A percentile compares a stretch with the other conserved stretches of the same genome.
phyloP scores from a whole-genome alignment of 2,329 filamentous ascomycete genomes.

The Talaromyces verruculosus region DNA sequence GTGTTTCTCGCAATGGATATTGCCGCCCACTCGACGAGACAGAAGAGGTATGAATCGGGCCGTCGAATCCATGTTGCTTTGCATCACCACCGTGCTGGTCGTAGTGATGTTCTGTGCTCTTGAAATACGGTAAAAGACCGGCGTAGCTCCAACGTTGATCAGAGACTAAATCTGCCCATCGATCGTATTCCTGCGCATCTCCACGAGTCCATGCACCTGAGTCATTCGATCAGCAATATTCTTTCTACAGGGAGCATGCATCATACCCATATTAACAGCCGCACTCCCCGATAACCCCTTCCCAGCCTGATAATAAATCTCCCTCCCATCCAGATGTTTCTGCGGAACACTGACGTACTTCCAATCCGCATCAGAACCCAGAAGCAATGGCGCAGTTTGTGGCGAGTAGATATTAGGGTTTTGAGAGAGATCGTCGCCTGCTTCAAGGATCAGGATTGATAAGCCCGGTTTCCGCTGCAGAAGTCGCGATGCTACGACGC shows the following conservation, averaged over 20 bases:
- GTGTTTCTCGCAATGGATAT: background rate
- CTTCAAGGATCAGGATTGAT: conserved; percentile 79
- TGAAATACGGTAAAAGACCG: conserved; percentile 14
- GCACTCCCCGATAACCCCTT: conserved; percentile 11
- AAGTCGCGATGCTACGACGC: conserved; percentile 75
- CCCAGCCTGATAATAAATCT: conserved; percentile 4
- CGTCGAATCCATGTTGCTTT: background rate
- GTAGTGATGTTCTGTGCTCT: conserved; percentile 4
- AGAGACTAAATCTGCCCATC: conserved; percentile 2
- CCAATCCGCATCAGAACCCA: conserved; percentile 2
- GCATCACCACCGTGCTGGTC: background rate
- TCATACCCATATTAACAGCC: conserved; percentile 6
- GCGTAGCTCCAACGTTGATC: conserved; percentile 13
- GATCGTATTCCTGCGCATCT: conserved; percentile 12
- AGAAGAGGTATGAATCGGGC: conserved; percentile 12
- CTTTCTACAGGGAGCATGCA: background rate
- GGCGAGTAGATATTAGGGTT: conserved; percentile 3
- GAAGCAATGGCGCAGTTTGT: background rate
- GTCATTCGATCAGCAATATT: background rate
- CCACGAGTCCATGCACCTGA: conserved; percentile 12
- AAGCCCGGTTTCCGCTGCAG: conserved; percentile 79
- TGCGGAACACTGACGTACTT: conserved; percentile 12
- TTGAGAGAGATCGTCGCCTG: conserved; percentile 49
- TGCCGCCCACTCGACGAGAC: background rate
- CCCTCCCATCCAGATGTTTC: conserved; percentile 6